Evolutionary conservation across 2,329 filamentous ascomycete genomes (phyloP).

Genomic region (Microdochium nivale): DNA sequence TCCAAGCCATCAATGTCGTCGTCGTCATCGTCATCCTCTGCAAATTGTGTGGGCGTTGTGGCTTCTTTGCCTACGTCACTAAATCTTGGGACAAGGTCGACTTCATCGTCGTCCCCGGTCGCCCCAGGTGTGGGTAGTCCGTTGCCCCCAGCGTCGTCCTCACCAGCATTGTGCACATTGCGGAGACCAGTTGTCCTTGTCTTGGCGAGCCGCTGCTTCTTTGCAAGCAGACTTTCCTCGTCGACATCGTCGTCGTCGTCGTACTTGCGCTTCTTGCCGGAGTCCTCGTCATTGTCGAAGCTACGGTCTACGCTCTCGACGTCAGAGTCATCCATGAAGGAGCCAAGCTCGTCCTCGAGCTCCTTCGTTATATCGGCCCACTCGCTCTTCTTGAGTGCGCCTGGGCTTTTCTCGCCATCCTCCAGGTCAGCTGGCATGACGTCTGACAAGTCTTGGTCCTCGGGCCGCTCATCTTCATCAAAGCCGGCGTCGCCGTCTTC

Average conservation of each 20-base stretch:
- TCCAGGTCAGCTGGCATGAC: constrained; percentile 39
- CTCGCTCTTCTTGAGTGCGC: constrained; percentile 18
- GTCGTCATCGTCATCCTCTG: constrained; percentile 20
- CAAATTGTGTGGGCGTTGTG: constrained; percentile 16
- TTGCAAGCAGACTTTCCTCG: constrained; percentile 23
- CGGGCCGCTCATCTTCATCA: constrained; percentile 21
- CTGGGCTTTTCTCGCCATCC: constrained; percentile 26
- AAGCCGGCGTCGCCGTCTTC: constrained; percentile 23
- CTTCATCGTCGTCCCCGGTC: constrained; percentile 33
- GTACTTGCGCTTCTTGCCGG: constrained; percentile 16
- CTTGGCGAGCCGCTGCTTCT: constrained; percentile 32
- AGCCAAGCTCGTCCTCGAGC: constrained; percentile 54
- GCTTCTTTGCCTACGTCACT: constrained; percentile 15
- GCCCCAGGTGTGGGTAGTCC: constrained; percentile 25
- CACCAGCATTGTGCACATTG: constrained; percentile 25
- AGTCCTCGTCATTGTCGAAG: constrained; percentile 20
- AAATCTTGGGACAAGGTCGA: constrained; percentile 12
- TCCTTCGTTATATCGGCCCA: constrained; percentile 47
- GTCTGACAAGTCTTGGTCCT: constrained; percentile 34
- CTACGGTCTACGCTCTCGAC: constrained; percentile 24
- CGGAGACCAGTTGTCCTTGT: constrained; percentile 29
- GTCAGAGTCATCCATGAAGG: constrained; percentile 40
- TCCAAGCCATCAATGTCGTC: constrained; percentile 35
- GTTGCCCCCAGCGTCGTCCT: constrained; percentile 18
- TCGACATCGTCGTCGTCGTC: constrained; percentile 4